Evolutionary conservation across 345 rosid genomes (phyloP).

Genomic region (Physaria fendleri): DNA sequence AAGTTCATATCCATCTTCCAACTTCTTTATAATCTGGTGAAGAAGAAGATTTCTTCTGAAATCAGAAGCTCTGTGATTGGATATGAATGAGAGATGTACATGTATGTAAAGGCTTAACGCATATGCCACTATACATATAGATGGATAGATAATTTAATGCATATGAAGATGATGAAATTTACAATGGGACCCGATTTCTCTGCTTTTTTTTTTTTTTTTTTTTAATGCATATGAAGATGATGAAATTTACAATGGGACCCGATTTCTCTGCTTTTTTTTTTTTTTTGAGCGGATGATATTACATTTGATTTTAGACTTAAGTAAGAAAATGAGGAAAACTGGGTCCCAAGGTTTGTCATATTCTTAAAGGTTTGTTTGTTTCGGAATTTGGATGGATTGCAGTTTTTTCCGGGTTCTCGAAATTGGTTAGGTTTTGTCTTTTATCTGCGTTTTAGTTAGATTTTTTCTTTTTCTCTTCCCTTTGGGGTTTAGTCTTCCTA

Average conservation of each 20-base stretch:
- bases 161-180: not conserved
- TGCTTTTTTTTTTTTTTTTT: too few relatives aligned
- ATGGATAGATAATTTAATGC: slow-evolving; percentile 3
- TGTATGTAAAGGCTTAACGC: slow-evolving; percentile 3
- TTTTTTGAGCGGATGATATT: not conserved
- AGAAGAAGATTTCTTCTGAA: slow-evolving; percentile 1
- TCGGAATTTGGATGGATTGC: too few relatives aligned
- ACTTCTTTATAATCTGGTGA: not conserved
- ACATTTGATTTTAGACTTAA: too few relatives aligned
- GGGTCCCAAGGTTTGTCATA: too few relatives aligned
- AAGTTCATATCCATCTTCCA: not conserved
- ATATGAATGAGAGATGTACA: slow-evolving; percentile 9
- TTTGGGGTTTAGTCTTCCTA: too few relatives aligned
- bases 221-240: slow-evolving; percentile 1
- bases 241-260: not conserved
- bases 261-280: not conserved
- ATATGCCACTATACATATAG: slow-evolving; percentile 1
- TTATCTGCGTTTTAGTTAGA: too few relatives aligned
- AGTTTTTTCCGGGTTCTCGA: too few relatives aligned
- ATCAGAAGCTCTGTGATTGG: slow-evolving; percentile 1
- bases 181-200: not conserved
- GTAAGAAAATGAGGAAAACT: too few relatives aligned
- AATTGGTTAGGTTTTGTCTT: too few relatives aligned
- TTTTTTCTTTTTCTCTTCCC: too few relatives aligned
- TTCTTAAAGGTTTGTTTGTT: too few relatives aligned